Percentiles rank a stretch among this genome's conserved stretches.
These are phyloP conservation scores for Alternaria triticimaculans DNA, from an alignment of 2,329 filamentous ascomycete genomes.

Conservation along the genomic window DNA sequence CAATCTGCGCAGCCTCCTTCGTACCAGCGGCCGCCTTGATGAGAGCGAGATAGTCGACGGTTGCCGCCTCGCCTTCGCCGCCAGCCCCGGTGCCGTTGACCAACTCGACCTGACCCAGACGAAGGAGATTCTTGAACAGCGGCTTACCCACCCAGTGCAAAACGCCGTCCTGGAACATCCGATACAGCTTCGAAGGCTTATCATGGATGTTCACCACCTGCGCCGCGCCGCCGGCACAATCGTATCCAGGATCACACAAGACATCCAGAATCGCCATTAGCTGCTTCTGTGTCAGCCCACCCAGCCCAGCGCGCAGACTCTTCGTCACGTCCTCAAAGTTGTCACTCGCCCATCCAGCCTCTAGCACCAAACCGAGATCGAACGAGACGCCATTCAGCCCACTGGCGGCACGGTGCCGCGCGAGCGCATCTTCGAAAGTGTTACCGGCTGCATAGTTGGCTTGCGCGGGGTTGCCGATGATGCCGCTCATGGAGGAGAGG, in stretches of 20 bases:
- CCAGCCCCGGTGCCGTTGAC: slow-evolving; percentile 7
- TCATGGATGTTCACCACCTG: slow-evolving; percentile 13
- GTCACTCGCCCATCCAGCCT: slow-evolving; percentile 11
- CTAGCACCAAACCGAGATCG: slow-evolving; percentile 7
- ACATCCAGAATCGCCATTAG: slow-evolving; percentile 11
- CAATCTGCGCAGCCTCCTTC: slow-evolving; percentile 10
- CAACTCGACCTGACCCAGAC: slow-evolving; percentile 10
- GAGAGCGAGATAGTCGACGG: slow-evolving; percentile 10
- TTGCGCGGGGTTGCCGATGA: slow-evolving; percentile 23
- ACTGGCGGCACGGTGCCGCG: slow-evolving; percentile 6
- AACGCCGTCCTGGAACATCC: slow-evolving; percentile 11
- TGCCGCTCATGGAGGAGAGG: slow-evolving; percentile 25
- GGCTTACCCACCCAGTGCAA: slow-evolving; percentile 11
- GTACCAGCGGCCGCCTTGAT: slow-evolving; percentile 7
- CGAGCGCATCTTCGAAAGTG: slow-evolving; percentile 12
- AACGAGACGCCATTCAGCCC: slow-evolving; percentile 12
- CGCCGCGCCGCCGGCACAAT: background rate
- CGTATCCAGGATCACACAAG: slow-evolving; percentile 8
- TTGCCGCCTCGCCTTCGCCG: background rate
- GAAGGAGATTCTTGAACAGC: slow-evolving; percentile 11
- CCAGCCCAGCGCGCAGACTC: slow-evolving; percentile 9
- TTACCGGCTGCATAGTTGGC: slow-evolving; percentile 30
- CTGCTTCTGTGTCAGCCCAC: slow-evolving; percentile 12
- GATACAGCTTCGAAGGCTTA: slow-evolving; percentile 10
- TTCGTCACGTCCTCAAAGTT: slow-evolving; percentile 12